phyloP scores from a whole-genome alignment of 306 rosid genomes.

The Carpinus viminea region DNA sequence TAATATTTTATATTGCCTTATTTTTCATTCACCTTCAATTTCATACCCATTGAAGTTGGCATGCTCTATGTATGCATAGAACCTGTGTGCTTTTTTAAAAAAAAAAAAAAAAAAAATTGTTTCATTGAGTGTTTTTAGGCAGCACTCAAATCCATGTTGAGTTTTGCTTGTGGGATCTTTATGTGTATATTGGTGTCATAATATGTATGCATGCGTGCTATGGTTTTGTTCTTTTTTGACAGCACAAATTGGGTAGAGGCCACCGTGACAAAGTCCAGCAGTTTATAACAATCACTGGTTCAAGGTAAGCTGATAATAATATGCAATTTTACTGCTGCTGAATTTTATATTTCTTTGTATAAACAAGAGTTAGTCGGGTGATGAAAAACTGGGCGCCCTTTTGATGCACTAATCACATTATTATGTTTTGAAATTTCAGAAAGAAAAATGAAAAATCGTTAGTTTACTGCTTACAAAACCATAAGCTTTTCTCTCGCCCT shows the following conservation, averaged over 20 bases:
- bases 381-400: not conserved
- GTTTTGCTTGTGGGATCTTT: not conserved
- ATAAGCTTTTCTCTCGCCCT: no score
- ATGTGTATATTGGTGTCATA: not conserved
- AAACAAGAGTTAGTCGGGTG: not conserved
- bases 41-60: not conserved
- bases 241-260: slow-evolving; percentile 92
- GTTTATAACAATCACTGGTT: slow-evolving; percentile 87
- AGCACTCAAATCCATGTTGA: not conserved
- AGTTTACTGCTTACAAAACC: not conserved
- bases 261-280: slow-evolving; percentile 97
- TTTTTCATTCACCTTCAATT: not conserved
- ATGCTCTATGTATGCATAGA: not conserved
- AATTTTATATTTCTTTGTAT: not conserved
- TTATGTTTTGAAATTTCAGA: not conserved
- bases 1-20: not conserved
- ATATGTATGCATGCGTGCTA: not conserved
- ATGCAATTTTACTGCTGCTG: slow-evolving; percentile 17
- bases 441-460: not conserved
- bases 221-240: slow-evolving; percentile 26
- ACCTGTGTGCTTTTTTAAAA: not conserved
- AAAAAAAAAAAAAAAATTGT: no score
- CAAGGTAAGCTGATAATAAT: slow-evolving; percentile 56
- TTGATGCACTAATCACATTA: not conserved
- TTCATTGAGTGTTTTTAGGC: not conserved